Conservation (phyloP, 305 asterid genomes). For the Fraxinus baroniana region DNA sequence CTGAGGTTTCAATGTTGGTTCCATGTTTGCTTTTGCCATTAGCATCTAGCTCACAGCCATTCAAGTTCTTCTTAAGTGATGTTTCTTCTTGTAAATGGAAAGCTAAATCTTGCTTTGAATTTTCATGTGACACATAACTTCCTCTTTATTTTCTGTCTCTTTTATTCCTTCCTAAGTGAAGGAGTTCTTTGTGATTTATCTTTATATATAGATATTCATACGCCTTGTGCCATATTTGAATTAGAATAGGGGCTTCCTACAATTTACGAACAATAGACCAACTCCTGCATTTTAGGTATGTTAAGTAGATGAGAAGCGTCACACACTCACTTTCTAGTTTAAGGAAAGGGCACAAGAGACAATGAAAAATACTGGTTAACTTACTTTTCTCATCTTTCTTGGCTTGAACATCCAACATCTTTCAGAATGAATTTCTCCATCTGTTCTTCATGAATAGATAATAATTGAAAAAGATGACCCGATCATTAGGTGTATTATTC, state of each 20-base stretch:
- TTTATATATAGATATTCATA: background rate
- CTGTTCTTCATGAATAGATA: constrained; percentile 2
- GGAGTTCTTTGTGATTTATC: background rate
- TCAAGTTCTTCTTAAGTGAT: background rate
- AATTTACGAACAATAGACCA: background rate
- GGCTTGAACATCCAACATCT: background rate
- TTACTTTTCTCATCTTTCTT: background rate
- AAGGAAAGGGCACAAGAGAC: background rate
- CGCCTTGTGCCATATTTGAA: background rate
- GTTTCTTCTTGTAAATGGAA: background rate
- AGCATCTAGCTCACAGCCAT: background rate
- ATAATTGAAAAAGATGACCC: background rate
- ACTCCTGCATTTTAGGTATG: background rate
- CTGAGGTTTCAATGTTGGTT: constrained; percentile 11
- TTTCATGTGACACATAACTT: background rate
- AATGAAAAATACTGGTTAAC: background rate
- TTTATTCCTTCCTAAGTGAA: background rate
- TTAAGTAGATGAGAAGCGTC: background rate
- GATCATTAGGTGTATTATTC: background rate
- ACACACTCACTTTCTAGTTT: background rate
- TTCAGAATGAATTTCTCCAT: background rate
- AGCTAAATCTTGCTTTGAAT: background rate
- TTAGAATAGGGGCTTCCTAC: background rate
- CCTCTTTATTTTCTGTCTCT: background rate
- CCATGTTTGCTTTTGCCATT: background rate